Evolutionary conservation across 2,329 filamentous ascomycete genomes (phyloP).

Genomic region (Penicillium fuscoglaucum): DNA sequence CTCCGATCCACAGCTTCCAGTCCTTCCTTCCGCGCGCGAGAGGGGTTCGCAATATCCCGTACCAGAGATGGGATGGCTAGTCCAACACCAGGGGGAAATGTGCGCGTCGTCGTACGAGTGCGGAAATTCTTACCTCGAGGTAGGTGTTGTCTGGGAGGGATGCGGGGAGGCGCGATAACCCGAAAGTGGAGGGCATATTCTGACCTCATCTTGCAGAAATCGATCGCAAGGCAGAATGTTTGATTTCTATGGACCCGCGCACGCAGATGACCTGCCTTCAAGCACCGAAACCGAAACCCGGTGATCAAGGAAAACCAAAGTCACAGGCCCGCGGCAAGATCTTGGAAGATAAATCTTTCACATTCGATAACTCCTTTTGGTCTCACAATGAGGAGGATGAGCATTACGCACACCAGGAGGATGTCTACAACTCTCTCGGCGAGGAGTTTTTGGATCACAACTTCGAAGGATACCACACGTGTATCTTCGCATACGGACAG

Average conservation of each 20-base stretch:
- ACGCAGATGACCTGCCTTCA: slow-evolving; percentile 82
- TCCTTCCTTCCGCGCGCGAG: slow-evolving; percentile 72
- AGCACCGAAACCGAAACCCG: slow-evolving; percentile 60
- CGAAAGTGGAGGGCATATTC: not conserved
- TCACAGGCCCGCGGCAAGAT: slow-evolving; percentile 67
- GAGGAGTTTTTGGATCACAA: slow-evolving; percentile 99
- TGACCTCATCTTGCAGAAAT: slow-evolving; percentile 60
- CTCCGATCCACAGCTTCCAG: slow-evolving; percentile 69
- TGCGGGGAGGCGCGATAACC: not conserved
- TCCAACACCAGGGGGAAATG: slow-evolving; percentile 68
- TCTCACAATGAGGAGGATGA: slow-evolving; percentile 76
- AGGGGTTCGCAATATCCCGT: slow-evolving; percentile 61
- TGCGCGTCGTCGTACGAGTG: slow-evolving; percentile 78
- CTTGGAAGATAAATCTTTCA: slow-evolving; percentile 85
- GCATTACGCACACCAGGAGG: slow-evolving; percentile 88
- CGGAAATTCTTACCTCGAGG: slow-evolving; percentile 77
- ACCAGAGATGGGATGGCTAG: slow-evolving; percentile 44
- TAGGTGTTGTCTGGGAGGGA: slow-evolving; percentile 40
- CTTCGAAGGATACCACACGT: slow-evolving; percentile 98
- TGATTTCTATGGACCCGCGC: slow-evolving; percentile 86
- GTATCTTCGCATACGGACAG: slow-evolving; percentile 98
- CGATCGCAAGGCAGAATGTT: slow-evolving; percentile 75
- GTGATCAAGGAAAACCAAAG: slow-evolving; percentile 55
- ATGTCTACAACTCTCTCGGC: slow-evolving; percentile 90
- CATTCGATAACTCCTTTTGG: slow-evolving; percentile 98